These are phyloP conservation scores for Mucor irregularis DNA, from an alignment of 371 early-diverging fungal genomes.

Conservation along the genomic window DNA sequence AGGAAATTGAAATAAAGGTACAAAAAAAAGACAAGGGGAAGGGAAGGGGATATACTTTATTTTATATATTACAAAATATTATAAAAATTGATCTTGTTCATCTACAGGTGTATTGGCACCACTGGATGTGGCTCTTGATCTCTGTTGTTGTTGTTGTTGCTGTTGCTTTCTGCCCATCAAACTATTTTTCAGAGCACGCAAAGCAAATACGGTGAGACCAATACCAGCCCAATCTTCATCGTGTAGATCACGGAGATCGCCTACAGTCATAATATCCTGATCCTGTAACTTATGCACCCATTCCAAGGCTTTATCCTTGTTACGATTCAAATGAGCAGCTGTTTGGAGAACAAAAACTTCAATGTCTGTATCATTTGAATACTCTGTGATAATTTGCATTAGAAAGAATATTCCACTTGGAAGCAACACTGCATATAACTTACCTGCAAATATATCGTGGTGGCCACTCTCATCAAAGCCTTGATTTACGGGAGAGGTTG, in stretches of 20 bases:
- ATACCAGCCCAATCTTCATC: slow-evolving; percentile 81
- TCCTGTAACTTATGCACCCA: slow-evolving; percentile 71
- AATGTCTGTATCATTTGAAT: slow-evolving; percentile 63
- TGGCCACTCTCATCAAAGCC: too few species aligned
- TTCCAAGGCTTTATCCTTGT: slow-evolving; percentile 71
- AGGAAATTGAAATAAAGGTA: neutral
- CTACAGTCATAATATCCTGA: slow-evolving; percentile 84
- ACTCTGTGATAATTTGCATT: slow-evolving; percentile 36
- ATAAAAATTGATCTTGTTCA: slow-evolving; percentile 26
- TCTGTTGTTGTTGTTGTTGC: too few species aligned
- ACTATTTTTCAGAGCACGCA: slow-evolving; percentile 81
- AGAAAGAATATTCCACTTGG: too few species aligned
- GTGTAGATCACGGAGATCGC: slow-evolving; percentile 74
- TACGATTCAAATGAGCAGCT: slow-evolving; percentile 67
- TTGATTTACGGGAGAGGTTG: too few species aligned
- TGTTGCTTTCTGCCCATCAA: slow-evolving; percentile 57
- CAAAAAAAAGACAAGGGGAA: neutral
- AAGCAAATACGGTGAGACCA: slow-evolving; percentile 87
- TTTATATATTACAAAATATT: too few species aligned
- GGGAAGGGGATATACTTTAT: neutral
- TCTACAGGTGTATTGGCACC: slow-evolving; percentile 35
- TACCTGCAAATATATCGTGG: too few species aligned
- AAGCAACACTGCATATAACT: too few species aligned
- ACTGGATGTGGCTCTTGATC: slow-evolving; percentile 25
- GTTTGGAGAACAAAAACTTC: slow-evolving; percentile 74